A percentile compares a stretch with the other conserved stretches of the same genome.
phyloP scores from a whole-genome alignment of 805 yeast species.

The Candida awuae region DNA sequence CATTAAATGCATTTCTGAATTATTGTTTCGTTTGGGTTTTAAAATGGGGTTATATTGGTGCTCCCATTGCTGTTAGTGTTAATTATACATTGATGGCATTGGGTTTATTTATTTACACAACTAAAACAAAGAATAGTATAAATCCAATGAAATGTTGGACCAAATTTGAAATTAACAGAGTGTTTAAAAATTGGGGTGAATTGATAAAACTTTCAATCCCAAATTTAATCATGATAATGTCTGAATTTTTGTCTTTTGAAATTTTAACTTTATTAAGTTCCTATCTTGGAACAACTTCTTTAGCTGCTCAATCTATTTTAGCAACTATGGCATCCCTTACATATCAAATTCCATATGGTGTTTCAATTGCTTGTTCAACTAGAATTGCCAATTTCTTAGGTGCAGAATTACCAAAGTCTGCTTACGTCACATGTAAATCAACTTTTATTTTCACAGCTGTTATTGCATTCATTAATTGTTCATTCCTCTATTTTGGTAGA shows the following conservation, averaged over 20 bases:
- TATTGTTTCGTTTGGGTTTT: slow-evolving; percentile 65
- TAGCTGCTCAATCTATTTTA: slow-evolving; percentile 70
- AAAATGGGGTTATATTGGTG: slow-evolving; percentile 63
- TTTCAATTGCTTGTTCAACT: slow-evolving; percentile 68
- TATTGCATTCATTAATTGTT: slow-evolving; percentile 21
- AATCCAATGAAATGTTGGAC: slow-evolving; percentile 31
- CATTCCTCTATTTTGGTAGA: slow-evolving; percentile 22
- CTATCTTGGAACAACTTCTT: slow-evolving; percentile 48
- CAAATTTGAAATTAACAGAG: slow-evolving; percentile 26
- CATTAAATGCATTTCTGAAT: slow-evolving; percentile 60
- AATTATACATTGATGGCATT: slow-evolving; percentile 67
- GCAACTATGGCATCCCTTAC: slow-evolving; percentile 59
- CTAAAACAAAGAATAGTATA: slow-evolving; percentile 35
- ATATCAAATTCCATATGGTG: slow-evolving; percentile 70
- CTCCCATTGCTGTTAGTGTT: slow-evolving; percentile 65
- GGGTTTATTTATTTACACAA: slow-evolving; percentile 42
- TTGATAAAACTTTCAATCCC: slow-evolving; percentile 63
- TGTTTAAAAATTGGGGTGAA: slow-evolving; percentile 51
- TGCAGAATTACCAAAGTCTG: slow-evolving; percentile 34
- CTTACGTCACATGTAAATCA: slow-evolving; percentile 22
- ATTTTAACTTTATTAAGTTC: slow-evolving; percentile 63
- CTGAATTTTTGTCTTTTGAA: slow-evolving; percentile 76
- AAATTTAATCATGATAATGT: slow-evolving; percentile 67
- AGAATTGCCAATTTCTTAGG: slow-evolving; percentile 74
- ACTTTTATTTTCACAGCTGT: slow-evolving; percentile 21